Evolutionary conservation across 2,329 filamentous ascomycete genomes (phyloP), one percentile per base, ranked within the genome.

Genomic region (Coniochaeta ligniaria): DNA sequence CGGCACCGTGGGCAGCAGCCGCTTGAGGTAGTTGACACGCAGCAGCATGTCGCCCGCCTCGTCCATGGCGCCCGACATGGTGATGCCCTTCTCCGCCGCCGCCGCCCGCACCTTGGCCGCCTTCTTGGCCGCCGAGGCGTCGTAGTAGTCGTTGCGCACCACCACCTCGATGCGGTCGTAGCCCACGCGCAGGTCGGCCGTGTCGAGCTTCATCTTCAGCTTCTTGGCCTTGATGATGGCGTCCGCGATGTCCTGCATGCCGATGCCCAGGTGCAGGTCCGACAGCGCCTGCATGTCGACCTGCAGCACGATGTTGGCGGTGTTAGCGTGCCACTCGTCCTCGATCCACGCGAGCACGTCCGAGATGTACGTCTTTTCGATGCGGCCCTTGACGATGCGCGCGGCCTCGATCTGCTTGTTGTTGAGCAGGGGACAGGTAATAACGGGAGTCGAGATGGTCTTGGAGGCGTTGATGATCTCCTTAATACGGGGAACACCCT

Each of bases 391-490:
- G 66, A 96, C 94, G 45, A 96, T 87, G 35, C 89, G 87, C n/a
- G 94, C 95, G 2, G 90, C 91, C 65, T 88, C 84, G 60, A 95
- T 86, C 65, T 89, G 84, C 60, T 83, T 78, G 62, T 87, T 85
- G 70, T 92, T 95, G 64, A 91, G 83, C 6, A 98, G 80, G 5
- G 91, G 88, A 69, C 95, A 98, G 6, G 85, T 87, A 66, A 99
- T 96, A 71, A 99, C 89, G 0, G 95, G 95, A 0, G 95, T 99
- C 73, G 90, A 96, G 75, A 99, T 99, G 57, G 81, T 80, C 73
- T 92, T 96, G 9, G 92, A 96, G 6, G 95, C 95, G 76, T 99
- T 99, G 86, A 99, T 99, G 67, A 99, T 99, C 81, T 99, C 95
- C 78, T 99, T 99, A 80, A 99, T 99, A 87, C 95, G 94, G 1